phyloP scores from a whole-genome alignment of 768 basidiomycete genomes.

The Leccinum variicolor region DNA sequence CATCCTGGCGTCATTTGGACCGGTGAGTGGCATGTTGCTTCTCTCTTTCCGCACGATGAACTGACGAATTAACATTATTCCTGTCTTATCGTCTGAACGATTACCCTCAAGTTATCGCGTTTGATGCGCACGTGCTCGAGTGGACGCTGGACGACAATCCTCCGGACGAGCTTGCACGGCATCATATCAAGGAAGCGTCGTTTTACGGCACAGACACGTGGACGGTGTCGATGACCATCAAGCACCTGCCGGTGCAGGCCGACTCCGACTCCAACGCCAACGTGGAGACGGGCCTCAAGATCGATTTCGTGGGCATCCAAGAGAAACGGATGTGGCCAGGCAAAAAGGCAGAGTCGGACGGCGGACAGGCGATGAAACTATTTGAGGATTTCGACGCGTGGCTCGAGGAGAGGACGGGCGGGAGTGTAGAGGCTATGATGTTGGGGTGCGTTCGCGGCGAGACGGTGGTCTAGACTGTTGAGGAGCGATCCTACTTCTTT shows the following conservation, averaged over 20 bases:
- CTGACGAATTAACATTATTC: background rate
- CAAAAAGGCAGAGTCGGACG: constrained; percentile 46
- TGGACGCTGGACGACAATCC: constrained; percentile 85
- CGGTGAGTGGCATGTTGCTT: constrained; percentile 36
- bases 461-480: constrained; percentile 34
- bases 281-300: constrained; percentile 32
- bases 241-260: constrained; percentile 35
- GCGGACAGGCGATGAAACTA: constrained; percentile 62
- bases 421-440: constrained; percentile 64
- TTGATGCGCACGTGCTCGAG: constrained; percentile 82
- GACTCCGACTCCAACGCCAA: constrained; percentile 1
- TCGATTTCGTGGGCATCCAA: constrained; percentile 82
- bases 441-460: constrained; percentile 72
- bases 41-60: background rate
- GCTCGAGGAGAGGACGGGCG: constrained; percentile 61
- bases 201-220: constrained; percentile 77
- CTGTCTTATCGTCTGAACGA: too few relatives aligned
- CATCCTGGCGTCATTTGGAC: constrained; percentile 90
- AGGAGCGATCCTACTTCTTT: background rate
- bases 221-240: constrained; percentile 68
- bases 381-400: constrained; percentile 75
- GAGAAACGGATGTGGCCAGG: constrained; percentile 86
- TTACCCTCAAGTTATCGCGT: constrained; percentile 63
- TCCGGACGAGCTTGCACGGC: constrained; percentile 68
- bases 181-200: constrained; percentile 90